A percentile compares a stretch with the other conserved stretches of the same genome.
Conservation (phyloP, 176 grass and related monocot species). For the Dendrocalamus sinicus region DNA sequence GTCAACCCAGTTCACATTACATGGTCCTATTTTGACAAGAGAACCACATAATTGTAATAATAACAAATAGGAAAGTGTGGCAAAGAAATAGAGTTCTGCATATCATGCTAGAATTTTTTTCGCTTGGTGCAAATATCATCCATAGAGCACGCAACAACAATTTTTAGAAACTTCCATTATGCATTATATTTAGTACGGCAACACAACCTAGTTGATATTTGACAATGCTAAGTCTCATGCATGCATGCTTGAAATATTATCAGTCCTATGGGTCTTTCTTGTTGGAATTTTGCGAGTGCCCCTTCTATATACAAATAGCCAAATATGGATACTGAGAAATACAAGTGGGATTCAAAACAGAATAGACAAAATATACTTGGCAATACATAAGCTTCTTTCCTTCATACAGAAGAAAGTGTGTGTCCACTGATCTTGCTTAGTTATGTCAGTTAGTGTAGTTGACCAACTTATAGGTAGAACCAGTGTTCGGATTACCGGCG, state of each 20-base stretch:
- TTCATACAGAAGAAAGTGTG: neutral
- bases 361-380: neutral
- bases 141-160: conserved; percentile 2
- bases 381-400: neutral
- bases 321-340: neutral
- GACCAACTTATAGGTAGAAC: neutral
- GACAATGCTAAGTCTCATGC: neutral
- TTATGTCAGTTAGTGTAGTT: neutral
- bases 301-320: neutral
- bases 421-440: neutral
- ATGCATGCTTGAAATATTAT: neutral
- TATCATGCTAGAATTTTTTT: neutral
- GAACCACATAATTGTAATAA: neutral
- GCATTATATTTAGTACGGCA: neutral
- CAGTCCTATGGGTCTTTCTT: neutral
- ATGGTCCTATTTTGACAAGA: neutral
- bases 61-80: neutral
- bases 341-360: neutral
- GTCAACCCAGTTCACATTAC: neutral
- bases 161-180: neutral
- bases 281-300: neutral
- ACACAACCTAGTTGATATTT: conserved; percentile 21
- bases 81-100: neutral
- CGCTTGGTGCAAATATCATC: neutral
- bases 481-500: too few relatives aligned